Percentiles rank a stretch among this genome's conserved stretches.
Conservation (phyloP, 2,329 filamentous ascomycete species). For the Lachnellula subtilissima region DNA sequence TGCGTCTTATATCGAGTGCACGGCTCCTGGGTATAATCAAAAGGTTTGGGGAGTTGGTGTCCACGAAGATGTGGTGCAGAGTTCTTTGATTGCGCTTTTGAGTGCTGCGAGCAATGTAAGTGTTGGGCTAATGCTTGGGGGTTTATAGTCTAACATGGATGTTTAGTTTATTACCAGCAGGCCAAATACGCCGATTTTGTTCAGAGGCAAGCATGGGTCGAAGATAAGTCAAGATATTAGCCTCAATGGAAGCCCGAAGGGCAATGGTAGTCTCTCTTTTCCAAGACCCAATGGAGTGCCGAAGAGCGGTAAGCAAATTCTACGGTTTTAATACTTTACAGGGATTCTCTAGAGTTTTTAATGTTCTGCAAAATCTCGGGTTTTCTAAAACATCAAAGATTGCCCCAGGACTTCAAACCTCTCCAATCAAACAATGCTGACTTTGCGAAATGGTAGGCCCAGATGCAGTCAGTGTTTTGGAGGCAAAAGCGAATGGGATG, state of each 20-base stretch:
- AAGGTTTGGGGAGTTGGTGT: constrained; percentile 89
- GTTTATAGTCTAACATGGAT: constrained; percentile 12
- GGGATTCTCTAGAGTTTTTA: too few relatives aligned
- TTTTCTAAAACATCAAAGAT: too few relatives aligned
- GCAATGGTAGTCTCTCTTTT: constrained; percentile 21
- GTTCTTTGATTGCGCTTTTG: constrained; percentile 78
- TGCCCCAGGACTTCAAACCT: too few relatives aligned
- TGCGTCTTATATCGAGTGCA: constrained; percentile 93
- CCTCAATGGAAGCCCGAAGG: constrained; percentile 26
- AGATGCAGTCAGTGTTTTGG: constrained; percentile 35
- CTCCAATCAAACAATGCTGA: too few relatives aligned
- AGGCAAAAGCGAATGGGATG: constrained; percentile 37
- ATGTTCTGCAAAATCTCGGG: too few relatives aligned
- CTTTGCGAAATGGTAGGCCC: constrained; percentile 4
- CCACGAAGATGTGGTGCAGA: constrained; percentile 88
- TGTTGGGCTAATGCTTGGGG: constrained; percentile 22
- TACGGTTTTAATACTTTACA: too few relatives aligned
- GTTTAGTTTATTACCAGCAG: constrained; percentile 66
- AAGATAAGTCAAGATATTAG: constrained; percentile 38
- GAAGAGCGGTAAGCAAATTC: constrained; percentile 14
- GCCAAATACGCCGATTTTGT: constrained; percentile 62
- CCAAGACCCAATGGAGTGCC: constrained; percentile 23
- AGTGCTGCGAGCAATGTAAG: constrained; percentile 82
- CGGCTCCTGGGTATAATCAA: constrained; percentile 57
- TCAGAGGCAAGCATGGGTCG: constrained; percentile 50